These are phyloP conservation scores for Ustilago xerochloae DNA, from an alignment of 1,284 basidiomycete genomes.

Conservation along the genomic window DNA sequence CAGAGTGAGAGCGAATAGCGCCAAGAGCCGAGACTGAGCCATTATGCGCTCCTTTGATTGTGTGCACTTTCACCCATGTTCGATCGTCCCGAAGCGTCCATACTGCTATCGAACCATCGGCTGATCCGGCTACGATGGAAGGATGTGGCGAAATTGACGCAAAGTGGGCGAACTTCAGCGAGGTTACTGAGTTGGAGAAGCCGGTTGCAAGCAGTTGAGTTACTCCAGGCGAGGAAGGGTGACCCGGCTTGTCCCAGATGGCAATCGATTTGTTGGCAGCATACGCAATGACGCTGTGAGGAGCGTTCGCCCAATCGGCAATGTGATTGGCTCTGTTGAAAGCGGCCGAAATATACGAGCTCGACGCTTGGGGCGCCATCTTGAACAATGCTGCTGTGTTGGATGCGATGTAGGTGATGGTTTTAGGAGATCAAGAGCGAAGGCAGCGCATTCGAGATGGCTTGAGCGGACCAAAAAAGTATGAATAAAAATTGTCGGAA, in stretches of 20 bases:
- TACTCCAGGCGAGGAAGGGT: constrained; percentile 21
- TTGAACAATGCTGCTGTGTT: neutral
- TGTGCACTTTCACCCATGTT: constrained; percentile 6
- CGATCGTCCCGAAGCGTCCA: constrained; percentile 20
- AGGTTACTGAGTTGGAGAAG: constrained; percentile 46
- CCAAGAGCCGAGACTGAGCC: constrained; percentile 54
- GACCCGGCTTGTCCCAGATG: constrained; percentile 41
- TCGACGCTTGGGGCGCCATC: constrained; percentile 32
- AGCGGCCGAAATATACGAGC: constrained; percentile 59
- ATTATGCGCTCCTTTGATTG: constrained; percentile 39
- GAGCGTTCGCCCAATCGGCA: constrained; percentile 55
- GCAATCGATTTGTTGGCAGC: constrained; percentile 59
- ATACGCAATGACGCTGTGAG: constrained; percentile 44
- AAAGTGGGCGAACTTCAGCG: constrained; percentile 45
- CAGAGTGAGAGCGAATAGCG: constrained; percentile 33
- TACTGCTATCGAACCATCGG: constrained; percentile 43
- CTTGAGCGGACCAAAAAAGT: constrained; percentile 14
- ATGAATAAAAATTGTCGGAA: neutral
- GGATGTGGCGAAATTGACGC: neutral
- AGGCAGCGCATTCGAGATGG: constrained; percentile 2
- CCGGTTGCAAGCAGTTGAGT: constrained; percentile 41
- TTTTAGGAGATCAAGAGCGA: no score
- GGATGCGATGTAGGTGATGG: neutral
- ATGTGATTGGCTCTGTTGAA: constrained; percentile 61
- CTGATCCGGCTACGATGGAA: constrained; percentile 47